Conservation (phyloP, 257 asterid genomes). For the Coffea eugenioides region DNA sequence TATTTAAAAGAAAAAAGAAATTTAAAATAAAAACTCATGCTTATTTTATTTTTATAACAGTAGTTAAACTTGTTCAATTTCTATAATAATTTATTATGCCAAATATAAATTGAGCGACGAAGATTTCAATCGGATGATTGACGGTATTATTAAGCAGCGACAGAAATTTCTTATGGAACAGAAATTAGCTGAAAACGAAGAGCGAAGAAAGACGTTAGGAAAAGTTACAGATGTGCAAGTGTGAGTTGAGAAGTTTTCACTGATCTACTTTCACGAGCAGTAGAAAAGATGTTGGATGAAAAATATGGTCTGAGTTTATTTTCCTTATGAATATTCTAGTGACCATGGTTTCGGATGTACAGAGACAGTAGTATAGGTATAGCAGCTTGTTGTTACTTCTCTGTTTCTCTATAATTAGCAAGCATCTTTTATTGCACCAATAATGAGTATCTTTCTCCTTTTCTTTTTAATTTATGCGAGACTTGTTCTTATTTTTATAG, state of each 20-base stretch:
- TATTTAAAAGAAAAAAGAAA: no score
- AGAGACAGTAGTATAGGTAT: constrained; percentile 3
- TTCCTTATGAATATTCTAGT: not conserved
- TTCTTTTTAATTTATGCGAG: not conserved
- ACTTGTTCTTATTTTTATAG: not conserved
- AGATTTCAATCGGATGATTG: constrained; percentile 70
- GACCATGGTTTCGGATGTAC: constrained; percentile 17
- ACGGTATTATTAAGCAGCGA: constrained; percentile 53
- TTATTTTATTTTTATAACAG: no score
- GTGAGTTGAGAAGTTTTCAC: not conserved
- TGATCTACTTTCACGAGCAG: not conserved
- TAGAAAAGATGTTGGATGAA: not conserved
- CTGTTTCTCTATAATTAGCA: constrained; percentile 29
- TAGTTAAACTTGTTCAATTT: no score
- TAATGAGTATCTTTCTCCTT: no score
- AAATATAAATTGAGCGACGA: constrained; percentile 44
- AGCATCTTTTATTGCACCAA: constrained; percentile 14
- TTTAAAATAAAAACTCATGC: no score
- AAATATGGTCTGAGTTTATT: not conserved
- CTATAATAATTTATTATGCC: no score
- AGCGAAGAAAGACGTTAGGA: constrained; percentile 13
- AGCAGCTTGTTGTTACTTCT: constrained; percentile 22
- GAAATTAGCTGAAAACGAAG: constrained; percentile 21
- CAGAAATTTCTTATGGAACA: constrained; percentile 33
- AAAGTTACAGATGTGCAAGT: not conserved